Percentiles rank a stretch among this genome's conserved stretches.
phyloP scores from a whole-genome alignment of 768 basidiomycete species.

The Termitomyces sp. region DNA sequence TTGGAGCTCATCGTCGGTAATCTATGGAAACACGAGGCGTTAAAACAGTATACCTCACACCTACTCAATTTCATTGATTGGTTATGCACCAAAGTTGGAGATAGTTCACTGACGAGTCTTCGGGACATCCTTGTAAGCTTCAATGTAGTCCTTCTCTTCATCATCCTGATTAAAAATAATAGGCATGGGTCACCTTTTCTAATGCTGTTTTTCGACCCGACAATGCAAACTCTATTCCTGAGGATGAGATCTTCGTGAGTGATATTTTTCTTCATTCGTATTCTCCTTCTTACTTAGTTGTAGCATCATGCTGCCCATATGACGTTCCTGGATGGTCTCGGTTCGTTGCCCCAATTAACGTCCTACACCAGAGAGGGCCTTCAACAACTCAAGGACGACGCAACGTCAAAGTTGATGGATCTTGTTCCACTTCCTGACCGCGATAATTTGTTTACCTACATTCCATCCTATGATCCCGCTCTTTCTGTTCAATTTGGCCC shows the following conservation, averaged over 20 bases:
- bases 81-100: constrained; percentile 61
- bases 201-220: constrained; percentile 49
- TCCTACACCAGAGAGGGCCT: constrained; percentile 60
- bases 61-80: constrained; percentile 82
- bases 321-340: constrained; percentile 88
- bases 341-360: constrained; percentile 69
- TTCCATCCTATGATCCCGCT: constrained; percentile 30
- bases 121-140: constrained; percentile 81
- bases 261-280: neutral
- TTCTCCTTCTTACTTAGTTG: constrained; percentile 7
- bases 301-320: constrained; percentile 93
- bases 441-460: constrained; percentile 20
- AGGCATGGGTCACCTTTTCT: constrained; percentile 94
- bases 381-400: constrained; percentile 57
- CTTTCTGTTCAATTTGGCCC: constrained; percentile 59
- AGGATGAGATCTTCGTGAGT: constrained; percentile 66
- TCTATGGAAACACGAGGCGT: constrained; percentile 57
- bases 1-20: constrained; percentile 71
- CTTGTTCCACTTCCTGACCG: constrained; percentile 46
- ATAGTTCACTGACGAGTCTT: constrained; percentile 66
- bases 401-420: constrained; percentile 47
- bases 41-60: constrained; percentile 53
- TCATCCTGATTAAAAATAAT: neutral
- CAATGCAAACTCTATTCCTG: constrained; percentile 28
- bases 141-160: neutral